Conservation (phyloP, 192 early-diverging fungal genomes). For the Spizellomyces sp. region DNA sequence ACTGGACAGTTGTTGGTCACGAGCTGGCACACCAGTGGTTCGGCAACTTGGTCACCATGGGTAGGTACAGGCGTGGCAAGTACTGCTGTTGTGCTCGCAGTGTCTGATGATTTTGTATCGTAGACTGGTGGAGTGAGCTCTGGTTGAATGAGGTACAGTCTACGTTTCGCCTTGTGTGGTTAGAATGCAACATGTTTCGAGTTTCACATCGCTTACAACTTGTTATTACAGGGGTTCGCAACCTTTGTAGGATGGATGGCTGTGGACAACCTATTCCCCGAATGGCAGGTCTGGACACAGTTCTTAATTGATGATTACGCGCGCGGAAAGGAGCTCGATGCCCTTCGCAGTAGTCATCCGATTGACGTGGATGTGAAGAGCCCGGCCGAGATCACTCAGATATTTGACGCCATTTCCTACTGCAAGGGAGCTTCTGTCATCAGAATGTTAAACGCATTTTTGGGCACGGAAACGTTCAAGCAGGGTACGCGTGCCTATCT, state of each 20-base stretch:
- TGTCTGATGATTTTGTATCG: too few species aligned
- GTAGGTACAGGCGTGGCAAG: not conserved
- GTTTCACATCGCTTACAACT: too few species aligned
- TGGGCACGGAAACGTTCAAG: conserved; percentile 39
- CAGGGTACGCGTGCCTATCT: conserved; percentile 61
- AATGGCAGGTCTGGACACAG: conserved; percentile 90
- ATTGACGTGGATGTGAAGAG: conserved; percentile 87
- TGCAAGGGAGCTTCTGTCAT: conserved; percentile 93
- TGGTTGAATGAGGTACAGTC: conserved; percentile 99
- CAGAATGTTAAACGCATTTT: conserved; percentile 75
- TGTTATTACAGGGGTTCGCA: too few species aligned
- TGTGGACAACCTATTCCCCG: conserved; percentile 87
- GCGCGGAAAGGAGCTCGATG: conserved; percentile 76
- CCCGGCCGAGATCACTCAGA: conserved; percentile 87
- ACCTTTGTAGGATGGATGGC: conserved; percentile 93
- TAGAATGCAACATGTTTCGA: too few species aligned
- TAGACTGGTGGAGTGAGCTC: conserved; percentile 93
- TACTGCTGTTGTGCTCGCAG: not conserved
- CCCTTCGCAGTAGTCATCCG: conserved; percentile 85
- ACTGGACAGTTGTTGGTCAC: conserved; percentile 93
- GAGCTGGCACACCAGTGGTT: conserved; percentile 91
- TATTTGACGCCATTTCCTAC: conserved; percentile 94
- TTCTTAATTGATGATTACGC: conserved; percentile 82
- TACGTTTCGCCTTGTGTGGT: too few species aligned
- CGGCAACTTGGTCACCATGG: conserved; percentile 95